These are phyloP conservation scores for Stentor roeselii DNA, from an alignment of 73 alveolate genomes.

Conservation along the genomic window DNA sequence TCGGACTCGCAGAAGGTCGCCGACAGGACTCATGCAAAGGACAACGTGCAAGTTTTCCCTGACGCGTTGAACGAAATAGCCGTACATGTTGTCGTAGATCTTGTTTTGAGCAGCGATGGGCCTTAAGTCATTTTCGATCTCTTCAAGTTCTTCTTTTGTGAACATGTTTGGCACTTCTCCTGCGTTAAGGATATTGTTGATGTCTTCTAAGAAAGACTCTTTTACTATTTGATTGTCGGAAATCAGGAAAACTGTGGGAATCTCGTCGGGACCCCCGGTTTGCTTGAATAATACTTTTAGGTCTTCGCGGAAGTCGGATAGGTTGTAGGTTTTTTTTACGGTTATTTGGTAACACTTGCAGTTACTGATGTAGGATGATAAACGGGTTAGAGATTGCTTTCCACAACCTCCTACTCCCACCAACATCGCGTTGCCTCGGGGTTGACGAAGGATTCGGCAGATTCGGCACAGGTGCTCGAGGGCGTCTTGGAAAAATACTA, in stretches of 20 bases:
- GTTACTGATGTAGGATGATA: conserved; percentile 52
- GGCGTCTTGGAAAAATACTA: conserved; percentile 97
- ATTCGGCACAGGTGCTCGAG: conserved; percentile 96
- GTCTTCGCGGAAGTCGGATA: conserved; percentile 98
- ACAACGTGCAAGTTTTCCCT: conserved; percentile 96
- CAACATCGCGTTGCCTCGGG: conserved; percentile 96
- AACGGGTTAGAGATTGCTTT: conserved; percentile 77
- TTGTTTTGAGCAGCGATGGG: conserved; percentile 83
- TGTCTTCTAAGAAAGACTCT: conserved; percentile 96
- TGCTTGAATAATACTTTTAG: conserved; percentile 88
- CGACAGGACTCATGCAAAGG: conserved; percentile 98
- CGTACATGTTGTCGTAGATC: conserved; percentile 87
- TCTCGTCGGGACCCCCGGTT: conserved; percentile 89
- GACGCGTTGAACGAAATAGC: conserved; percentile 94
- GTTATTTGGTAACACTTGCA: conserved; percentile 90
- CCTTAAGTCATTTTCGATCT: conserved; percentile 85
- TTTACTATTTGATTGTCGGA: conserved; percentile 95
- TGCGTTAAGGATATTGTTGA: conserved; percentile 93
- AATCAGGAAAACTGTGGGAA: conserved; percentile 79
- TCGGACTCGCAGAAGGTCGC: conserved; percentile 94
- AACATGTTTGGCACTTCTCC: conserved; percentile 99
- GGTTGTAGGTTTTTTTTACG: conserved; percentile 95
- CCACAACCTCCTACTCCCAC: conserved; percentile 99
- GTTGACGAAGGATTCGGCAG: conserved; percentile 94
- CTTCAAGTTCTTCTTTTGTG: conserved; percentile 93